These are phyloP conservation scores for Diplogelasinospora grovesii DNA, from an alignment of 495 filamentous ascomycete genomes.

Conservation along the genomic window DNA sequence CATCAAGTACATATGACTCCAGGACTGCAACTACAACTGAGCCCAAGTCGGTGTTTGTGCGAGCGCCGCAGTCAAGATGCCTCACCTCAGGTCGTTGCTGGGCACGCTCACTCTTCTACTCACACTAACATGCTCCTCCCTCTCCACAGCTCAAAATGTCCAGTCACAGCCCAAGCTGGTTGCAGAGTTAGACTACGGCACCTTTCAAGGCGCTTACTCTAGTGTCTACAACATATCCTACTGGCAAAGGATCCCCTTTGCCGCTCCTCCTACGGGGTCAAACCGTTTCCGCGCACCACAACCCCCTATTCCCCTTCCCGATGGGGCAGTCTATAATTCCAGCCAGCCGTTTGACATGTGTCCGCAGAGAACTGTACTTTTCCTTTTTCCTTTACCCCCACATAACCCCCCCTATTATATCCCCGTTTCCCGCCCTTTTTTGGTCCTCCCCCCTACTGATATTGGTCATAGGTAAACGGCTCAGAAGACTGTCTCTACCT, in stretches of 20 bases:
- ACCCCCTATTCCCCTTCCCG: constrained; percentile 37
- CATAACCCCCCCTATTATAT: too few relatives aligned
- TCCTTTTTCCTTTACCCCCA: too few relatives aligned
- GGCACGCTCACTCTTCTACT: too few relatives aligned
- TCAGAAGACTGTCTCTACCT: constrained; percentile 59
- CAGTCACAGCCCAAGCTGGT: constrained; percentile 20
- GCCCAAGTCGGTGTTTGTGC: too few relatives aligned
- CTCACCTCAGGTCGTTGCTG: too few relatives aligned
- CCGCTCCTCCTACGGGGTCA: constrained; percentile 47
- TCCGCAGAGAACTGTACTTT: constrained; percentile 46
- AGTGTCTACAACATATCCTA: constrained; percentile 44
- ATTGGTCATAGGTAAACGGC: constrained; percentile 48
- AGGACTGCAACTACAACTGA: too few relatives aligned
- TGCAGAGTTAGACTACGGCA: constrained; percentile 47
- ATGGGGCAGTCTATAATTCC: constrained; percentile 47
- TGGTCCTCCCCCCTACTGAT: too few relatives aligned
- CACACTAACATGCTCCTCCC: too few relatives aligned
- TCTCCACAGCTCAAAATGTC: too few relatives aligned
- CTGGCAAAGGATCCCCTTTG: constrained; percentile 54
- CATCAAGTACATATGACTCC: too few relatives aligned
- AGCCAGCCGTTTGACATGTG: constrained; percentile 52
- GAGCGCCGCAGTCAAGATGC: too few relatives aligned
- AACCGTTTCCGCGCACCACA: constrained; percentile 53
- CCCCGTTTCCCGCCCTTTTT: too few relatives aligned
- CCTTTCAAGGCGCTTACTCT: constrained; percentile 52